Base-by-base conservation (phyloP, 2,329 filamentous ascomycete genomes). In the Ampelomyces quisqualis region DNA sequence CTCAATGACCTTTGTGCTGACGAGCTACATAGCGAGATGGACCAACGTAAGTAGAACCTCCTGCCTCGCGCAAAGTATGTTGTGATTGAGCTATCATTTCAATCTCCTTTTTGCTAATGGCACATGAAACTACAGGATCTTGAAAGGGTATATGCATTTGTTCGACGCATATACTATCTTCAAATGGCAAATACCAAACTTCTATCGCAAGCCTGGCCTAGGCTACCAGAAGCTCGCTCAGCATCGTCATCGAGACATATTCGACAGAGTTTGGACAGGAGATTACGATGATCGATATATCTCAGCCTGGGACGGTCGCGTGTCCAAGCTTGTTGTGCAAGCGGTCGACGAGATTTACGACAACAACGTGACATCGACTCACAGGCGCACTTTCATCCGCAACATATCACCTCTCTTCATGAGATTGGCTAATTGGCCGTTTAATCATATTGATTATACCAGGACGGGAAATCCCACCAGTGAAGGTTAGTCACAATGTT, bases 251-350 rank as follows among this genome's bases (percentile, higher is more conserved):
- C 34, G 49, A 11, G 58, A 62, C 35, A 36, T 46, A 15, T 57
- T 62, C 18, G 53, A 58, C 10, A 51, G 58, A 21, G 43, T 56
- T 33, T 59, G 58, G 56, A 37, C 45, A 2, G 53, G 57, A 2
- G 51, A 63, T 26, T 57, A 58, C 22, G 61, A 62, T 21, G 62
- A 65, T 23, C 57, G 60, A 2, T 65, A 65, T 27, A 51, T 65
- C 11, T 63, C 59, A 7, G 47, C 58, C 0, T 63, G 41, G 37
- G 61, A 65, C 26, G 62, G 61, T 3, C 58, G 54, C 19, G 39
- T 60, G 5, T 58, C 57, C 1, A 60, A 61, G 27, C 48, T 66
- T 2, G 51, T 64, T 3, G 60, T 66, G 3, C 62, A 66, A 40
- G 50, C 58, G 11, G 51, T 57, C 2, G 62, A 66, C 11, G 58